Evolutionary conservation across 306 rosid species (phyloP).

Genomic region (Trifolium pratense): DNA sequence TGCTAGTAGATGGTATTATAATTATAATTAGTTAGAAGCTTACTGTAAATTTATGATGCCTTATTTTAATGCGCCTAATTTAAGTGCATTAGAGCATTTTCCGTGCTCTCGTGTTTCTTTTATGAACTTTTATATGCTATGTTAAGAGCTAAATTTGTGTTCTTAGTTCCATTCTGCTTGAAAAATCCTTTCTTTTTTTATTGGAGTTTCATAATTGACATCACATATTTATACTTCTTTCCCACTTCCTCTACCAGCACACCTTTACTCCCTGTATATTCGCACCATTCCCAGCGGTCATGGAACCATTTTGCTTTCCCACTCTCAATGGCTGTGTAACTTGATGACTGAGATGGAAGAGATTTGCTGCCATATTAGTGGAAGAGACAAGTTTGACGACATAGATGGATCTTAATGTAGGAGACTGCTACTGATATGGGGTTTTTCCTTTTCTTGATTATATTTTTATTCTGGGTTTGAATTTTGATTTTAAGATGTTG

Average conservation of each 20-base stretch:
- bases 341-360: background rate
- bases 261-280: background rate
- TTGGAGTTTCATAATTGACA: background rate
- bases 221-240: background rate
- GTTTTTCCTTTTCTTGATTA: background rate
- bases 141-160: background rate
- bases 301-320: background rate
- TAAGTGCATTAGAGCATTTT: background rate
- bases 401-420: background rate
- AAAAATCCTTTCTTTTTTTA: background rate
- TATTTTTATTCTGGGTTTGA: background rate
- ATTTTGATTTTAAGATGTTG: background rate
- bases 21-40: background rate
- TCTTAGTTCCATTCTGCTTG: background rate
- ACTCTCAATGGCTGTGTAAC: background rate
- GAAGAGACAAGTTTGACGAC: background rate
- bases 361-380: background rate
- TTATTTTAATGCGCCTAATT: background rate
- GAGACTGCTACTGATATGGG: background rate
- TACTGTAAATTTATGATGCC: background rate
- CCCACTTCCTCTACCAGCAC: background rate
- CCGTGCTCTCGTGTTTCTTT: background rate
- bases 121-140: background rate
- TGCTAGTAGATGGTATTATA: background rate
- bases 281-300: background rate